Evolutionary conservation across 305 asterid genomes (phyloP).

Genomic region (Fraxinus platypoda): DNA sequence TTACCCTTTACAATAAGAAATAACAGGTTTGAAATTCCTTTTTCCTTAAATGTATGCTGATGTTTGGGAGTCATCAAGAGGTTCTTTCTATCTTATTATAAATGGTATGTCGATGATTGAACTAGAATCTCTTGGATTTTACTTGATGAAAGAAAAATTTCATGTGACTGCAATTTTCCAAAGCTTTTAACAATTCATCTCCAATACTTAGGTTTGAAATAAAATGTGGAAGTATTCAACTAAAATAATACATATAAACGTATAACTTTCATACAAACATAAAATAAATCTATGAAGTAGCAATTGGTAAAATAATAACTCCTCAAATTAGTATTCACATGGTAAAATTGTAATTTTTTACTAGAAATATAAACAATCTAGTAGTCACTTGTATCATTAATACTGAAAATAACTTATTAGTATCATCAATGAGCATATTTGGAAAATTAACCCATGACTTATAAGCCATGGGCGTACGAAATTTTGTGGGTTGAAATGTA

Average conservation of each 20-base stretch:
- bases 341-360: background rate
- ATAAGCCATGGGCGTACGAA: background rate
- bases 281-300: background rate
- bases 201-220: background rate
- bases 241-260: background rate
- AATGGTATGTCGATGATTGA: background rate
- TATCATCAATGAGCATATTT: background rate
- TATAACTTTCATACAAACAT: background rate
- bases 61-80: background rate
- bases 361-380: background rate
- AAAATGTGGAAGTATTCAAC: background rate
- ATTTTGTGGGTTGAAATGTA: background rate
- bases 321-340: background rate
- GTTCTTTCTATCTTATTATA: background rate
- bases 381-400: background rate
- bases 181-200: background rate
- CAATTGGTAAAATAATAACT: background rate
- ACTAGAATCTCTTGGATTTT: background rate
- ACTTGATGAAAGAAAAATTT: background rate
- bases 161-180: background rate
- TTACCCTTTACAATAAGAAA: background rate
- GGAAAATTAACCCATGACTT: background rate
- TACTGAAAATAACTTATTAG: background rate
- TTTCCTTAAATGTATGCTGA: background rate
- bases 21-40: background rate